These are phyloP conservation scores for Bidens hawaiensis DNA, from an alignment of 140 eudicot species.

Conservation along the genomic window DNA sequence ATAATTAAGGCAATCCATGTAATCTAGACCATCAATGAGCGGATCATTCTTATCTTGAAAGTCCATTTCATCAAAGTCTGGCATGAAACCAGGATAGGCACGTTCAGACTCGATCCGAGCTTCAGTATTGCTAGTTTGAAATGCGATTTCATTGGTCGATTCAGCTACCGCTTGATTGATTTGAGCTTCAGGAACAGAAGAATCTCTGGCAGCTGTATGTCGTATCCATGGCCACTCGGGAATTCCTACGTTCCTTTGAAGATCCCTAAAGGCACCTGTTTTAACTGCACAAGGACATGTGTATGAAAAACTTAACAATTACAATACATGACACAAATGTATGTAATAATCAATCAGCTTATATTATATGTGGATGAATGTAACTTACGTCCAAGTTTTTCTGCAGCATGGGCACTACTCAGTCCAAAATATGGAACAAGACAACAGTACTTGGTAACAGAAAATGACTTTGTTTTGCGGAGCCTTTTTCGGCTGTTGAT, in stretches of 20 bases:
- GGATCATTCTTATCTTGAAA: not conserved
- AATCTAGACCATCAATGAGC: not conserved
- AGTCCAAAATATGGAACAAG: constrained; percentile 2
- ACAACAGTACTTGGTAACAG: not conserved
- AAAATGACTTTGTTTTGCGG: not conserved
- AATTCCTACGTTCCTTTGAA: not conserved
- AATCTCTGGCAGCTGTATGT: not conserved
- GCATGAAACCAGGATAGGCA: not conserved
- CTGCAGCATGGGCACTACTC: not conserved
- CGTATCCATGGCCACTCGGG: constrained; percentile 2
- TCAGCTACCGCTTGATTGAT: not conserved
- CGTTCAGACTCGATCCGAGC: not conserved
- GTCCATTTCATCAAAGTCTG: not conserved
- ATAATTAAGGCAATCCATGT: not conserved
- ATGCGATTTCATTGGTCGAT: no score
- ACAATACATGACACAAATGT: not conserved
- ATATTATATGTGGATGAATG: not conserved
- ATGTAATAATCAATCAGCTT: no score
- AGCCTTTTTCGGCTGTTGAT: not conserved
- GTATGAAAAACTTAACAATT: not conserved
- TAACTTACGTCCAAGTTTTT: not conserved
- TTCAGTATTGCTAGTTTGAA: not conserved
- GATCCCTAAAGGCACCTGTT: not conserved
- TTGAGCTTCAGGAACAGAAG: not conserved
- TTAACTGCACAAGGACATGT: not conserved